These are phyloP conservation scores for Colletotrichum karsti DNA, from an alignment of 2,329 filamentous ascomycete genomes.

Conservation along the genomic window DNA sequence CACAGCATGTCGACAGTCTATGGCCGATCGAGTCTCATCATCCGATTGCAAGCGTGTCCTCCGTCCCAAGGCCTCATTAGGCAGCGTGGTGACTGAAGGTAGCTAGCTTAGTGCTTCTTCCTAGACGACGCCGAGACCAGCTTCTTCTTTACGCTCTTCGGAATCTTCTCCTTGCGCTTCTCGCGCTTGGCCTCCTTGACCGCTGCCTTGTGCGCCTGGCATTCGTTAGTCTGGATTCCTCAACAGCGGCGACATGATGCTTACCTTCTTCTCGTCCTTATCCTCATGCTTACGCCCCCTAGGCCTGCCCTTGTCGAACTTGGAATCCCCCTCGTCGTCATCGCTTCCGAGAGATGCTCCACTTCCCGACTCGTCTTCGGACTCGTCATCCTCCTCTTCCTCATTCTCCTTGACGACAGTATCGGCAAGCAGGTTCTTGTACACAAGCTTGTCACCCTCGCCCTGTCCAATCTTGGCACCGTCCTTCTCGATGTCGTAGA, in stretches of 20 bases:
- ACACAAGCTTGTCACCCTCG: slow-evolving; percentile 80
- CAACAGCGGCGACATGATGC: not conserved
- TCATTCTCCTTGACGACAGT: slow-evolving; percentile 56
- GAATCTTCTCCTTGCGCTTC: slow-evolving; percentile 93
- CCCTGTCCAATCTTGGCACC: slow-evolving; percentile 79
- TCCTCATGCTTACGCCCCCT: slow-evolving; percentile 88
- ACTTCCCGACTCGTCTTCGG: slow-evolving; percentile 54
- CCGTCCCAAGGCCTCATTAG: not conserved
- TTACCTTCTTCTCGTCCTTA: slow-evolving; percentile 85
- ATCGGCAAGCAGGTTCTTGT: slow-evolving; percentile 83
- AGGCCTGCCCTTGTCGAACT: slow-evolving; percentile 73
- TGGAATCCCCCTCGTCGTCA: slow-evolving; percentile 57
- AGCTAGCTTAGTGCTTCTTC: slow-evolving; percentile 64
- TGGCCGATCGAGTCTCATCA: slow-evolving; percentile 50
- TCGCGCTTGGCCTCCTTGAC: slow-evolving; percentile 97
- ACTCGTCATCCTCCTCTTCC: slow-evolving; percentile 45
- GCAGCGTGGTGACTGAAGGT: not conserved
- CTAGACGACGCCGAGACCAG: slow-evolving; percentile 71
- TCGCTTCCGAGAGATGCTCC: slow-evolving; percentile 56
- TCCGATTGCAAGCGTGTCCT: slow-evolving; percentile 45
- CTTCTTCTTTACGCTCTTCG: slow-evolving; percentile 95
- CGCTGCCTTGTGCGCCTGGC: slow-evolving; percentile 77
- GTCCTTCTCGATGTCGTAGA: slow-evolving; percentile 95
- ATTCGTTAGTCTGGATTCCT: slow-evolving; percentile 32
- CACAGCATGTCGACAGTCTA: slow-evolving; percentile 23